Base-by-base conservation (phyloP, 164 flowering plant species). In the Vitis labrusca region DNA sequence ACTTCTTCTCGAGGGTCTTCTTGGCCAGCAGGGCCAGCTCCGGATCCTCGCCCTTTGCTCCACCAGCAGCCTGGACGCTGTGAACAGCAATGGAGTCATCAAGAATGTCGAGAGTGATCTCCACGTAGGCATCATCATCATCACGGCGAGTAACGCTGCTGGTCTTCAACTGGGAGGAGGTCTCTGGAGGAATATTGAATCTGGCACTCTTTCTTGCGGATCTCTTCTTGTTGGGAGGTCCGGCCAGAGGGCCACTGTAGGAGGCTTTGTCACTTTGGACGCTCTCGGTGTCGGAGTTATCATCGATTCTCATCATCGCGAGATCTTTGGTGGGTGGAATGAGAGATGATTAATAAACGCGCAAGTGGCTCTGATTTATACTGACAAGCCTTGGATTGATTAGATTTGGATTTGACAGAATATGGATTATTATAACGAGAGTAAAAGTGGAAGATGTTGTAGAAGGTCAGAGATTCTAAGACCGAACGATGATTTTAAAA, bases 61-160 rank as follows among this genome's bases (percentile, higher is more conserved):
- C 81, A 47, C 72, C 82, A 6, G 85, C 86, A 2, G 86, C 44
- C 47, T 86, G 85, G 2, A 89, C 91, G 70, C 90, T 86, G 75
- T 88, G 91, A 10, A 89, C 86, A 1, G 85, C 91, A 5, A 87
- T 86, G 0, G 86, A 77, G 57, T 89, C 91, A 5, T 84, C 88
- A 1, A 80, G 80, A 44, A 89, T 84, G 66, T 87, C 90, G 37
- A 89, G 80, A 0, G 94, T 89, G 68, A 89, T 86, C 80, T 87
- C 90, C 8, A 87, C 86, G 67, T 85, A 89, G 12, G 58, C 78
- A 0, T 85, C 86, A 9, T 80, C 80, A 12, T 68, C 68, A 12
- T 23, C 50, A 10, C 16, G 64, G 50, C n/a, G 29, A 53, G 27
- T 69, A 37, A 68, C 60, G 10, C 48, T 32, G 47, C 68, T 30